Evolutionary conservation across 2,329 filamentous ascomycete genomes (phyloP), one percentile per base, ranked within the genome.

Genomic region (Pseudogymnoascus sp.): DNA sequence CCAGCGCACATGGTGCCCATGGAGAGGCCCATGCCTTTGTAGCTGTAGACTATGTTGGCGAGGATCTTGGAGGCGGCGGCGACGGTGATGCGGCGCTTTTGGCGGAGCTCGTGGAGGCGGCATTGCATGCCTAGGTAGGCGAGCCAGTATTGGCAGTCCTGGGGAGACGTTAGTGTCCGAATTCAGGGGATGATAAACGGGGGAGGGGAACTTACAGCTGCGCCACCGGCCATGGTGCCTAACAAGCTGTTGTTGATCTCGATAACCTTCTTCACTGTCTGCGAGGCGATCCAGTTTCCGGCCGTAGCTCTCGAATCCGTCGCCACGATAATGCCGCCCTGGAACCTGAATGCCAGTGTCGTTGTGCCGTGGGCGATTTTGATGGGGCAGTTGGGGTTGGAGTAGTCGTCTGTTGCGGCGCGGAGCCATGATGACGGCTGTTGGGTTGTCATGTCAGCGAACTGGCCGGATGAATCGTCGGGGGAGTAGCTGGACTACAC

Each of bases 1-100:
- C 94, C 94, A 36, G 94, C 93, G 77, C 94, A 96, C 94, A 99
- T 99, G 72, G 94, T 99, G 69, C 94, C 94, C 94, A 99, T 99
- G 74, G 90, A 96, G 71, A 99, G 80, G 37, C 94, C 94, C 90
- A 96, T 96, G 72, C 92, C 92, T 81, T 99, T 99, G 86, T 99
- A 99, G 70, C 87, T 87, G 83, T 97, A 99, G 72, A 97, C 92
- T 69, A 99, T 81, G 81, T 99, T 99, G 73, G 94, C 91, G 69
- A 99, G 89, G 75, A 99, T 97, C 84, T 99, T 99, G 74, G 89
- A 95, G 60, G 94, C 94, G 54, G 94, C 94, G 50, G 94, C 93
- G 66, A 99, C 94, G 64, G 91, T 94, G 80, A 99, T 99, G 74
- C 94, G 91, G 76, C 92, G 91, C 84, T 99, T 99, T 84, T 99